Percentiles rank a stretch among this genome's conserved stretches.
Evolutionary conservation across 371 early-diverging fungal species (phyloP).

Genomic region (Mucor mucedo): DNA sequence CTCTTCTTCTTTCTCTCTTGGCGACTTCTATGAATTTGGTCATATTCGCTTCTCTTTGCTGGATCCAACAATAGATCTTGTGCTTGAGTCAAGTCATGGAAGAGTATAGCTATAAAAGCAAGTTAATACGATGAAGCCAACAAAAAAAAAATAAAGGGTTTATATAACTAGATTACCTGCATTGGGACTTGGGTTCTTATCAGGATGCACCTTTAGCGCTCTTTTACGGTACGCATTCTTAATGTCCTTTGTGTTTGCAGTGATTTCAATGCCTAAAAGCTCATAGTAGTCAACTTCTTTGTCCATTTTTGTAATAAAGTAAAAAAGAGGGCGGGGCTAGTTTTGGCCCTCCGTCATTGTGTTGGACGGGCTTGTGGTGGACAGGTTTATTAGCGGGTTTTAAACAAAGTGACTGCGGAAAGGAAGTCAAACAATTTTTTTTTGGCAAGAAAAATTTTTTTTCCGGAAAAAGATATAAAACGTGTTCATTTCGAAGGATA

Average conservation of each 20-base stretch:
- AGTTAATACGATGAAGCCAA: background rate
- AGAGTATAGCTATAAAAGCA: slow-evolving; percentile 35
- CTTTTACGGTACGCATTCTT: slow-evolving; percentile 77
- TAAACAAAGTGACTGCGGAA: slow-evolving; percentile 11
- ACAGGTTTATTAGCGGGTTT: no score
- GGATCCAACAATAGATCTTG: slow-evolving; percentile 43
- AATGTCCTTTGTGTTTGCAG: slow-evolving; percentile 64
- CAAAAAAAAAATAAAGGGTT: background rate
- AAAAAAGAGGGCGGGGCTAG: no score
- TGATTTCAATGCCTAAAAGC: slow-evolving; percentile 68
- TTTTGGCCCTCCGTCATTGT: no score
- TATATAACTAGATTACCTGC: slow-evolving; percentile 38
- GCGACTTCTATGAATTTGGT: slow-evolving; percentile 43
- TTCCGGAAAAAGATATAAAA: slow-evolving; percentile 19
- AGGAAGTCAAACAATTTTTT: slow-evolving; percentile 19
- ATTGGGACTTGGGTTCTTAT: slow-evolving; percentile 61
- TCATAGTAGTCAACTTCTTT: slow-evolving; percentile 75
- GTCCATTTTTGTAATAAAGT: slow-evolving; percentile 19
- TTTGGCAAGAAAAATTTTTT: slow-evolving; percentile 23
- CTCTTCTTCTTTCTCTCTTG: slow-evolving; percentile 50
- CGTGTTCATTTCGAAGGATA: background rate
- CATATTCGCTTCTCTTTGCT: slow-evolving; percentile 45
- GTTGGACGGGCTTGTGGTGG: no score
- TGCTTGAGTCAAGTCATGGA: slow-evolving; percentile 45
- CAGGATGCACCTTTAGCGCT: slow-evolving; percentile 52